Conservation (phyloP, 768 basidiomycete species). For the Cantharellus cinnabarinus region DNA sequence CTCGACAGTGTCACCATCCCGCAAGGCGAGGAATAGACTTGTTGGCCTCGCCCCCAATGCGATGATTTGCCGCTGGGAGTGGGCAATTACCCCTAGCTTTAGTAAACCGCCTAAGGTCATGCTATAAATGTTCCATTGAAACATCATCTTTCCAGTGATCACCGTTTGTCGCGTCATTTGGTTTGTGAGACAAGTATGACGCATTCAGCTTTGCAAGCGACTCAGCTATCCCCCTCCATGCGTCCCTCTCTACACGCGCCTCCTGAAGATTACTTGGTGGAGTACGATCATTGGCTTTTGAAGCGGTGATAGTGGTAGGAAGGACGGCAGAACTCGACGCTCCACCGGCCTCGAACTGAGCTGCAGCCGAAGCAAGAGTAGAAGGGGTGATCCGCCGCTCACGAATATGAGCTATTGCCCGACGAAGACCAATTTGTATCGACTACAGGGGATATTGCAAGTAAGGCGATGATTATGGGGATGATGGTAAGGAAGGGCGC, state of each 20-base stretch:
- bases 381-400: conserved; percentile 6
- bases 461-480: background rate
- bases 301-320: background rate
- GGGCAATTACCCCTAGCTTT: no score
- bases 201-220: background rate
- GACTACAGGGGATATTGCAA: background rate
- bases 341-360: conserved; percentile 1
- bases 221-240: conserved; percentile 8
- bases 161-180: no score
- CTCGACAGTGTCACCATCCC: conserved; percentile 10
- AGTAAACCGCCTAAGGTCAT: no score
- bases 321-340: background rate
- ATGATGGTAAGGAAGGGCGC: background rate
- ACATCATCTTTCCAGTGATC: no score
- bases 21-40: no score
- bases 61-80: no score
- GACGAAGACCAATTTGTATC: conserved; percentile 4
- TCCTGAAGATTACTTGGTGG: conserved; percentile 6
- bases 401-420: conserved; percentile 4
- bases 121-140: no score
- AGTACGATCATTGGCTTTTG: background rate
- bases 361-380: conserved; percentile 6
- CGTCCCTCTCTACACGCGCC: conserved; percentile 7
- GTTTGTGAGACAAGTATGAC: no score
- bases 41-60: no score